Base-by-base conservation (phyloP, 2,329 filamentous ascomycete genomes). In the Ceratocystis eucalypticola region DNA sequence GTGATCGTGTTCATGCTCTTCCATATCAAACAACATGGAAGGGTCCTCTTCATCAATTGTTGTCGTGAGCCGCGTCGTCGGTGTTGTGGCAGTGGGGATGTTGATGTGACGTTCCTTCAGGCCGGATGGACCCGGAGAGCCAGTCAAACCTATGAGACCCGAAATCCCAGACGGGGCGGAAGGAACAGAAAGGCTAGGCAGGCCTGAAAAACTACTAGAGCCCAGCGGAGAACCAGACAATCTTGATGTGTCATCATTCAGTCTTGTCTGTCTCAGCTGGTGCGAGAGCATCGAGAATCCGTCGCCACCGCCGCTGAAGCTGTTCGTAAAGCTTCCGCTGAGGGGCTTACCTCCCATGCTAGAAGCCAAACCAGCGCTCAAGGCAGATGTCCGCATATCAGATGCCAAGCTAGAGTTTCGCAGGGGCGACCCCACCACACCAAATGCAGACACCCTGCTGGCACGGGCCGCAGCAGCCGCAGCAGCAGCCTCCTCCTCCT, bases 361-460 rank as follows among this genome's bases (percentile, higher is more conserved):
- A 45, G 45, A 66, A 12, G 59, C 53, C 17, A 45, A 22, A 17
- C 22, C 66, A n/a, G 46, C 62, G 33, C 48, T 66, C 17, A 62
- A 46, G 7, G 53, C 45, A 10, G 61, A 62, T 22, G 41, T 59
- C 20, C 57, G 66, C 41, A 65, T 55, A 2, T 80, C 81, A 57
- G 80, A 78, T 46, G 82, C 82, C 7, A 87, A 77, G 57, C 82
- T 80, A 7, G 84, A 86, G 72, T 85, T 86, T 20, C 84, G 81
- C 67, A 87, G 76, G 17, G 84, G 84, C 69, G 84, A 86, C 22
- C 84, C 84, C 45, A 87, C 84, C 70, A 87, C 84, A 6, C 84
- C 84, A 72, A 87, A 87, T 2, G 78, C 82, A n/a, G 83, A 85
- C 2, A 76, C 74, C 45, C 74, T 71, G 62, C 70, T 71, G 50